Base-by-base conservation (phyloP, 441 rosid genomes). In the Adansonia madagascariensis region DNA sequence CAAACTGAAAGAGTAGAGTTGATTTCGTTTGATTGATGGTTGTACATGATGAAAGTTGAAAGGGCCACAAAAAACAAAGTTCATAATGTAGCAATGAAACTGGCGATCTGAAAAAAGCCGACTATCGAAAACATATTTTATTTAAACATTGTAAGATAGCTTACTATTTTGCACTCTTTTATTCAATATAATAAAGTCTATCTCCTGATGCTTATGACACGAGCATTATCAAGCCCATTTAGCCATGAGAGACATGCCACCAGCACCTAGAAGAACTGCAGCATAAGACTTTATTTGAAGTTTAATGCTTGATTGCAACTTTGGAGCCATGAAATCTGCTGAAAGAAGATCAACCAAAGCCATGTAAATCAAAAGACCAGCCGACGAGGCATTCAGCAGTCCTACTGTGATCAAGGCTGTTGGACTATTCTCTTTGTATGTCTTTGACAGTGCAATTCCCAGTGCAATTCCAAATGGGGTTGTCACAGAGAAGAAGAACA, bases 331-430 rank as follows among this genome's bases (percentile, higher is more conserved):
- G 56, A 87, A 89, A 44, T 89, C 88, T 0, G 84, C 79, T 0
- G 89, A 73, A 0, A 86, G 84, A 22, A 89, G 92, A 61, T 88
- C 89, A 10, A 89, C 92, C 80, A 89, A 17, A 8, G 92, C 92
- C 92, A 88, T 89, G 84, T 85, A 89, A 8, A 84, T 83, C 78
- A 89, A 52, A 8, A 89, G 84, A 1, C 91, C 89, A 0, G 91
- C 85, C 0, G 93, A 84, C 1, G 88, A 83, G 0, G 82, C 89
- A 22, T 86, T 85, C 3, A 89, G 86, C 11, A 89, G 66, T 9
- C 93, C 93, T 0, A 81, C 86, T 0, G 85, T 77, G 47, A 84
- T 82, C 74, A 89, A 55, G 6, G 90, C 83, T 0, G 47, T 80
- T 0, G 88, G 89, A 70, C 91, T 86, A 9, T 80, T 83, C 71